These are phyloP conservation scores for Platanthera guangdongensis DNA, from an alignment of 106 monocot genomes.

Conservation along the genomic window DNA sequence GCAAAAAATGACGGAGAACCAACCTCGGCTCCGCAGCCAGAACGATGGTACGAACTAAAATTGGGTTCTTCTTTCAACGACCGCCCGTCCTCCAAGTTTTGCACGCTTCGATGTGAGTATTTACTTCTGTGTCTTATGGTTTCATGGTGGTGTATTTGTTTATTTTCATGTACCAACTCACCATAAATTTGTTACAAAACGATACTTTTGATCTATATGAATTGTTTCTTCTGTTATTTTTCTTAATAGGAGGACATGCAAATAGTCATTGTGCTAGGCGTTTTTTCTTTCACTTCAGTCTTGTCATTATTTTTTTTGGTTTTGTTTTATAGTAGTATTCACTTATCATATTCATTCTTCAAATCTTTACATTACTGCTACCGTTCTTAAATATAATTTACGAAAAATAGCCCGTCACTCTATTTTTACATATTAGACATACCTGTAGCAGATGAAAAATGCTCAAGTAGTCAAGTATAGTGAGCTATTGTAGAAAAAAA, in stretches of 20 bases:
- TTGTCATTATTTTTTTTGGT: background rate
- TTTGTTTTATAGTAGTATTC: no score
- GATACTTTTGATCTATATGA: background rate
- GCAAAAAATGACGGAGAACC: constrained; percentile 33
- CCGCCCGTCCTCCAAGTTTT: constrained; percentile 16
- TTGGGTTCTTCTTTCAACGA: constrained; percentile 51
- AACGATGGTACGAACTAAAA: constrained; percentile 47
- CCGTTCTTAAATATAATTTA: background rate
- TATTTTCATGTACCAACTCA: background rate
- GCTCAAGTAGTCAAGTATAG: background rate
- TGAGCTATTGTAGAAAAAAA: no score
- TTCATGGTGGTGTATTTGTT: background rate
- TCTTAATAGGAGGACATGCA: background rate
- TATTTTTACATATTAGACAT: background rate
- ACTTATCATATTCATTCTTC: background rate
- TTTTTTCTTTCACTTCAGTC: background rate
- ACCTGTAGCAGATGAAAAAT: background rate
- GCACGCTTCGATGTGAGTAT: constrained; percentile 51
- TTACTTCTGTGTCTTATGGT: background rate
- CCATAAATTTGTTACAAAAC: background rate
- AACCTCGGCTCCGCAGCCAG: constrained; percentile 40
- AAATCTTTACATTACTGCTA: background rate
- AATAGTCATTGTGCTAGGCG: background rate
- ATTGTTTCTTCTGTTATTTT: background rate
- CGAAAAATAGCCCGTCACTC: background rate